Percentiles rank a stretch among this genome's conserved stretches.
phyloP scores from a whole-genome alignment of 169 alveolate species.

The Plasmodium adleri region DNA sequence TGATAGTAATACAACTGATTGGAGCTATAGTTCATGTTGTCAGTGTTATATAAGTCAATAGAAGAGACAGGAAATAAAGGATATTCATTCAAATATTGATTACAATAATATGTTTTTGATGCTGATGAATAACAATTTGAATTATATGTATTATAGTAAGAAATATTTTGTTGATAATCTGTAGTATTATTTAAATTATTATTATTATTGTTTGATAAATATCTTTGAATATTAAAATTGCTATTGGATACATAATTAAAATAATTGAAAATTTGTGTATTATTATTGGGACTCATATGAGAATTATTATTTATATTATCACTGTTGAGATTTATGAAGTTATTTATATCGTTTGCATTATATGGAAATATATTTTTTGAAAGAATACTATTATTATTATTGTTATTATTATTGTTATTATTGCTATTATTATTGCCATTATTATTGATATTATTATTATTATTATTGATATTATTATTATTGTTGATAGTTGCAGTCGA shows the following conservation, averaged over 20 bases:
- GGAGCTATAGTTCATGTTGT: not conserved
- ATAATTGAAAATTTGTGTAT: conserved; percentile 29
- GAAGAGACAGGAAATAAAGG: conserved; percentile 20
- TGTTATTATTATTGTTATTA: no score
- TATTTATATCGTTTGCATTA: conserved; percentile 2
- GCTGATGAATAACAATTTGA: conserved; percentile 23
- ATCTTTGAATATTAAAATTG: conserved; percentile 22
- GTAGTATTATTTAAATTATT: not conserved
- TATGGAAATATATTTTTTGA: conserved; percentile 3
- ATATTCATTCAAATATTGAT: conserved; percentile 31
- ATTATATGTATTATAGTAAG: conserved; percentile 34
- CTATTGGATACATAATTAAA: conserved; percentile 35
- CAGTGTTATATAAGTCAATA: conserved; percentile 20
- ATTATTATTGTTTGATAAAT: conserved; percentile 5
- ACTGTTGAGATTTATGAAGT: not conserved
- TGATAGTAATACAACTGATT: not conserved
- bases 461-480: not conserved
- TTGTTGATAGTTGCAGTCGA: not conserved
- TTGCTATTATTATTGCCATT: no score
- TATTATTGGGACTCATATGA: not conserved
- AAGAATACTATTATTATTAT: not conserved
- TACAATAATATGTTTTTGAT: conserved; percentile 20
- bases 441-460: not conserved
- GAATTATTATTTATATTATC: not conserved
- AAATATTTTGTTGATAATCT: conserved; percentile 29